Percentiles rank a stretch among this genome's conserved stretches.
phyloP scores from a whole-genome alignment of 2,329 filamentous ascomycete species.

The Rasamsonia emersonii region DNA sequence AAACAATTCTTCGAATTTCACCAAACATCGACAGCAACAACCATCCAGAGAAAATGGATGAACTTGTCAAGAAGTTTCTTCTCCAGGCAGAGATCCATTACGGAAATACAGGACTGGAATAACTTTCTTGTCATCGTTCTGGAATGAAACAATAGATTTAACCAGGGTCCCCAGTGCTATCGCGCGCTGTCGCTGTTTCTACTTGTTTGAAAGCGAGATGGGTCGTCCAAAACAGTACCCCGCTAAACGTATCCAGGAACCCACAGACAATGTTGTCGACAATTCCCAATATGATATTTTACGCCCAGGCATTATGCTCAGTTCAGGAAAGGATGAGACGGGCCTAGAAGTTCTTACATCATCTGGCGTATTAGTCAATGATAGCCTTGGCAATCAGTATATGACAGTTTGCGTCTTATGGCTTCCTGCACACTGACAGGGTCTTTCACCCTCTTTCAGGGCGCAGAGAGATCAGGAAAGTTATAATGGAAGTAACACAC shows the following conservation, averaged over 20 bases:
- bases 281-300: not conserved
- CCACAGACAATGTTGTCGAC: not conserved
- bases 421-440: too few relatives aligned
- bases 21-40: too few relatives aligned
- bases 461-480: too few relatives aligned
- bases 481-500: too few relatives aligned
- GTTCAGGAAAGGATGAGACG: not conserved
- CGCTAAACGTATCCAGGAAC: not conserved
- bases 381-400: too few relatives aligned
- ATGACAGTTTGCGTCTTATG: too few relatives aligned
- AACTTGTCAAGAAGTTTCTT: not conserved
- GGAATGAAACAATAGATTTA: not conserved
- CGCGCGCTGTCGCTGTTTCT: constrained; percentile 1
- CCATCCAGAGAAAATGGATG: too few relatives aligned
- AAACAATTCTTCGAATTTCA: too few relatives aligned
- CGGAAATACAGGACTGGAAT: not conserved
- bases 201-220: constrained; percentile 1
- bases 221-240: not conserved
- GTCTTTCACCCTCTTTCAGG: too few relatives aligned
- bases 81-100: not conserved
- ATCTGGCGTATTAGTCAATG: too few relatives aligned
- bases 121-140: not conserved
- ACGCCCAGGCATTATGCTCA: not conserved
- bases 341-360: too few relatives aligned
- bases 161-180: not conserved